These are phyloP conservation scores for Trichoderma atrobrunneum DNA, from an alignment of 2,329 filamentous ascomycete genomes.

Conservation along the genomic window DNA sequence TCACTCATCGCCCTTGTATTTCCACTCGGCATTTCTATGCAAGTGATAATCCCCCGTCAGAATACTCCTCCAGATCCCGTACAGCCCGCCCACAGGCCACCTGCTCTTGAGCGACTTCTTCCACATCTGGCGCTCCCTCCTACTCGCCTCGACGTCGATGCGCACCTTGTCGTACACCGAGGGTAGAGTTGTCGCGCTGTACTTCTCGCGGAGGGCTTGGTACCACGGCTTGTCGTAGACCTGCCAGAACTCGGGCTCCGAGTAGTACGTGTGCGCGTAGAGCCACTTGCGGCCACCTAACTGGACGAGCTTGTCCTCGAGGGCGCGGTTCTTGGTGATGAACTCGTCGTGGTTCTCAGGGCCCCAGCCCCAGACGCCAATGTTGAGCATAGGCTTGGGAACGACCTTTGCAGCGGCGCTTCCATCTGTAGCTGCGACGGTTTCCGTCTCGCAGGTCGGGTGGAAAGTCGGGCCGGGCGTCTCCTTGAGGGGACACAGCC, in stretches of 20 bases:
- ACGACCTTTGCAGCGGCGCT: slow-evolving; percentile 22
- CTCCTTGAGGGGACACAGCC: slow-evolving; percentile 56
- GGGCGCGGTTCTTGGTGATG: slow-evolving; percentile 63
- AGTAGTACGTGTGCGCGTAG: slow-evolving; percentile 83
- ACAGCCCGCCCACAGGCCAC: slow-evolving; percentile 57
- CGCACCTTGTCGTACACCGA: slow-evolving; percentile 70
- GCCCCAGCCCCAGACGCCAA: slow-evolving; percentile 79
- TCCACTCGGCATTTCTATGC: slow-evolving; percentile 53
- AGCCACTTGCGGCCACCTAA: slow-evolving; percentile 82
- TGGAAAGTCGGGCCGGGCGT: slow-evolving; percentile 51
- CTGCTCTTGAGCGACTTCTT: slow-evolving; percentile 45
- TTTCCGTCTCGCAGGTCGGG: slow-evolving; percentile 42
- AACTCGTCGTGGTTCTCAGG: slow-evolving; percentile 57
- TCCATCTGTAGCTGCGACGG: neutral
- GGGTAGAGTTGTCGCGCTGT: slow-evolving; percentile 59
- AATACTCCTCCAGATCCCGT: slow-evolving; percentile 59
- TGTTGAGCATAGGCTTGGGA: slow-evolving; percentile 51
- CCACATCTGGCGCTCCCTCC: slow-evolving; percentile 38
- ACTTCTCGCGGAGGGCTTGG: slow-evolving; percentile 59
- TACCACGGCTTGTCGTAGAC: slow-evolving; percentile 62
- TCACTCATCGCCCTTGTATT: slow-evolving; percentile 39
- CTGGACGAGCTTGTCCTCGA: slow-evolving; percentile 66
- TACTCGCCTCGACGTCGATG: slow-evolving; percentile 49
- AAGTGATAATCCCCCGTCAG: slow-evolving; percentile 54
- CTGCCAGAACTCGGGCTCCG: slow-evolving; percentile 66